Percentiles rank a stretch among this genome's conserved stretches.
These are phyloP conservation scores for Salvia sclarea DNA, from an alignment of 305 asterid genomes.

Conservation along the genomic window DNA sequence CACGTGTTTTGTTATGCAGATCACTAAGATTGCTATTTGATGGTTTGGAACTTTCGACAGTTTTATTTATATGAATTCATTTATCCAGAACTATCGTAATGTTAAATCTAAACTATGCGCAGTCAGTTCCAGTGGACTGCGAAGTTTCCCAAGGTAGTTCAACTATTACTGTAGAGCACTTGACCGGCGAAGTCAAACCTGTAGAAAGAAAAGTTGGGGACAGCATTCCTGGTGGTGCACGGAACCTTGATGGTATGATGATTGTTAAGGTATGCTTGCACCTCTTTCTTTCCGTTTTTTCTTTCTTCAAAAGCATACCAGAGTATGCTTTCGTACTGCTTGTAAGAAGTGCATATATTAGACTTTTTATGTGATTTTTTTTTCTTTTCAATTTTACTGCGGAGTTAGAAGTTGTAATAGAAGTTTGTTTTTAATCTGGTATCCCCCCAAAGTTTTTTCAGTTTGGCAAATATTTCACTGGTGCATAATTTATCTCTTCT, in stretches of 20 bases:
- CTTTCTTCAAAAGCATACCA: not conserved
- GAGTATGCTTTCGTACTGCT: not conserved
- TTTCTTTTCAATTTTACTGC: not conserved
- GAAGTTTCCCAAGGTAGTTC: slow-evolving; percentile 90
- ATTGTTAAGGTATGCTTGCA: slow-evolving; percentile 71
- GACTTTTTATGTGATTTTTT: not conserved
- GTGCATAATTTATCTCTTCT: slow-evolving; percentile 9
- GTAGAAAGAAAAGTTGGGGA: slow-evolving; percentile 76
- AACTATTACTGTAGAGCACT: slow-evolving; percentile 91
- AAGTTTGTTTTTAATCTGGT: not conserved
- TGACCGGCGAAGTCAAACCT: slow-evolving; percentile 97
- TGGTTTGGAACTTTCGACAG: slow-evolving; percentile 13
- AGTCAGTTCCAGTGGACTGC: slow-evolving; percentile 99
- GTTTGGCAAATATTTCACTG: slow-evolving; percentile 6
- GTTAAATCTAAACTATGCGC: slow-evolving; percentile 40
- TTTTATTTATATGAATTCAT: slow-evolving; percentile 15
- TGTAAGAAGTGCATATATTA: slow-evolving; percentile 5
- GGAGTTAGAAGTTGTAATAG: not conserved
- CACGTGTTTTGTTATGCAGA: slow-evolving; percentile 12
- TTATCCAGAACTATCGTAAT: slow-evolving; percentile 28
- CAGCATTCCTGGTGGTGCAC: slow-evolving; percentile 97
- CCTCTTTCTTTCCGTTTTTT: not conserved
- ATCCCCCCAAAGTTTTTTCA: slow-evolving; percentile 13
- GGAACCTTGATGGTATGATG: slow-evolving; percentile 98
- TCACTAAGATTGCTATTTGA: slow-evolving; percentile 10